phyloP scores from a whole-genome alignment of 352 stramenopile species.

The Globisporangium emineosum region DNA sequence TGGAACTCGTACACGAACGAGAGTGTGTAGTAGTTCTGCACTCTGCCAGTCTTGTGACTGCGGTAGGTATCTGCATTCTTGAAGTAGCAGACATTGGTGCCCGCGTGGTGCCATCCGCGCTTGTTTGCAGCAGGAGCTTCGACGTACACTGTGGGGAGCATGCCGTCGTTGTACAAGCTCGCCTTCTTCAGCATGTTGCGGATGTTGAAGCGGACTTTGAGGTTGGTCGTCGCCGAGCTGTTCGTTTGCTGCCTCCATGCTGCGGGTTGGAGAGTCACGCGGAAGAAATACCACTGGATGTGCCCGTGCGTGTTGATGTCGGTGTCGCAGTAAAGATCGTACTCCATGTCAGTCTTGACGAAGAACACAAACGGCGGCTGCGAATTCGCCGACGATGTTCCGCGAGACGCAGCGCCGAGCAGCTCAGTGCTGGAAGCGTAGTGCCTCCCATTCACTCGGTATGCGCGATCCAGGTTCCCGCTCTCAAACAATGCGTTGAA shows the following conservation, averaged over 20 bases:
- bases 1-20: conserved; percentile 76
- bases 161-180: conserved; percentile 86
- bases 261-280: conserved; percentile 25
- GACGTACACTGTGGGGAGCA: conserved; percentile 77
- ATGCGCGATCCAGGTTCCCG: conserved; percentile 69
- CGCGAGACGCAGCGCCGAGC: conserved; percentile 6
- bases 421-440: conserved; percentile 50
- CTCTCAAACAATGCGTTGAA: conserved; percentile 77
- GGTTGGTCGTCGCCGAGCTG: conserved; percentile 1
- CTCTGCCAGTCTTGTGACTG: conserved; percentile 42
- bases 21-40: conserved; percentile 64
- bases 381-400: conserved; percentile 9
- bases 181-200: conserved; percentile 85
- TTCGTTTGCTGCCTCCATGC: conserved; percentile 5
- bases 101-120: conserved; percentile 69
- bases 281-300: conserved; percentile 91
- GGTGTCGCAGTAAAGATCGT: conserved; percentile 72
- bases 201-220: conserved; percentile 80
- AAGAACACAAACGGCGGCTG: conserved; percentile 53
- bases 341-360: conserved; percentile 55
- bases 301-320: conserved; percentile 74
- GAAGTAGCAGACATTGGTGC: conserved; percentile 83
- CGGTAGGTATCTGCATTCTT: conserved; percentile 70
- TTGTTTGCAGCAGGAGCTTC: conserved; percentile 16
- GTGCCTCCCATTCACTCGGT: conserved; percentile 51